Percentiles rank a stretch among this genome's conserved stretches.
Evolutionary conservation across 2,329 filamentous ascomycete species (phyloP).

Genomic region (Fusarium avenaceum): DNA sequence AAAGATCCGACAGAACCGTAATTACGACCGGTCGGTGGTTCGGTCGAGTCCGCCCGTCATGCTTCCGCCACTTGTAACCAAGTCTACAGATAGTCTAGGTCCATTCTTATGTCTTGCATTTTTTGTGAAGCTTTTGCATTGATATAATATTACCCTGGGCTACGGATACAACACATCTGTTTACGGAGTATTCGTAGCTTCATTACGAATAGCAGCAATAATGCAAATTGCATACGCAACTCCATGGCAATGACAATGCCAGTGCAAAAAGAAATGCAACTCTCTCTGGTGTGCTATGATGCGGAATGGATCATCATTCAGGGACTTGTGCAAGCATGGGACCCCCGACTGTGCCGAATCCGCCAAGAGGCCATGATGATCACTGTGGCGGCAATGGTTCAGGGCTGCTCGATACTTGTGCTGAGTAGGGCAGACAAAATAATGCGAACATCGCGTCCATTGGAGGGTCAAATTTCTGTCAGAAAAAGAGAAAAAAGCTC

Average conservation of each 20-base stretch:
- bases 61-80: slow-evolving; percentile 28
- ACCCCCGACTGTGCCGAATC: slow-evolving; percentile 30
- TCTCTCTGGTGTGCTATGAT: slow-evolving; percentile 12
- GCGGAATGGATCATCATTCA: slow-evolving; percentile 38
- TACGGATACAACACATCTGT: slow-evolving; percentile 9
- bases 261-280: slow-evolving; percentile 1
- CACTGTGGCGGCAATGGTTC: slow-evolving; percentile 33
- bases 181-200: not conserved
- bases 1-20: slow-evolving; percentile 46
- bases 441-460: slow-evolving; percentile 1
- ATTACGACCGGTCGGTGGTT: slow-evolving; percentile 45
- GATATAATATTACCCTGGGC: not conserved
- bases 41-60: slow-evolving; percentile 28
- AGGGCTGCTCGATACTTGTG: slow-evolving; percentile 18
- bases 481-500: slow-evolving; percentile 1
- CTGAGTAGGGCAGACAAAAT: slow-evolving; percentile 17
- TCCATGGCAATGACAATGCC: slow-evolving; percentile 8
- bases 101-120: not conserved
- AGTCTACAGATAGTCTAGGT: not conserved
- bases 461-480: slow-evolving; percentile 7
- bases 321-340: slow-evolving; percentile 27
- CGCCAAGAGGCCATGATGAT: slow-evolving; percentile 35
- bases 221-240: slow-evolving; percentile 10
- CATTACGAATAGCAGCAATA: not conserved
- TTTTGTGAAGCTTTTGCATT: slow-evolving; percentile 1